A percentile compares a stretch with the other conserved stretches of the same genome.
Conservation (phyloP, 805 yeast genomes). For the Blastobotrys parvus region DNA sequence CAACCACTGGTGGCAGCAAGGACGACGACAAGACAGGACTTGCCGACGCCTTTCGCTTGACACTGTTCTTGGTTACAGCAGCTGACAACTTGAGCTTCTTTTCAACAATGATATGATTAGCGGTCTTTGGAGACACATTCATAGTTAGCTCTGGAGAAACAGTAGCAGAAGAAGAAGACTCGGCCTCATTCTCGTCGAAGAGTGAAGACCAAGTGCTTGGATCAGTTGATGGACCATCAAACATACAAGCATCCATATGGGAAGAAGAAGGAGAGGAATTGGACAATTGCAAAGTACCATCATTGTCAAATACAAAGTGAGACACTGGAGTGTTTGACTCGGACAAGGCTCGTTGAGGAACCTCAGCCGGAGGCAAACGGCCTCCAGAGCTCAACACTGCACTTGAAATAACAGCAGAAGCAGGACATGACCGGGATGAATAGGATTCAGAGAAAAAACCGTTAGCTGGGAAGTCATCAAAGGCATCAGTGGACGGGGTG, state of each 20-base stretch:
- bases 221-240: not conserved
- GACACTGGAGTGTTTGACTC: not conserved
- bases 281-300: not conserved
- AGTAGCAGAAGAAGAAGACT: not conserved
- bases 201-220: conserved; percentile 2
- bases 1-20: conserved; percentile 49
- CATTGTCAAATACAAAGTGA: not conserved
- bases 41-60: not conserved
- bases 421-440: not conserved
- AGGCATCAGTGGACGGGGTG: not conserved
- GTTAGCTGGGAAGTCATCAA: not conserved
- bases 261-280: not conserved
- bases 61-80: not conserved
- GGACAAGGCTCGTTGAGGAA: not conserved
- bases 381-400: not conserved
- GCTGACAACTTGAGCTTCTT: not conserved
- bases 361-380: not conserved
- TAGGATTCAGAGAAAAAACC: not conserved
- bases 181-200: not conserved
- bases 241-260: not conserved
- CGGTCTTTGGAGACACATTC: not conserved
- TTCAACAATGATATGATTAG: not conserved
- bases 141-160: not conserved
- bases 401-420: not conserved
- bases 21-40: not conserved